phyloP scores from a whole-genome alignment of 2,329 filamentous ascomycete species.

The Bipolaris sorokiniana region DNA sequence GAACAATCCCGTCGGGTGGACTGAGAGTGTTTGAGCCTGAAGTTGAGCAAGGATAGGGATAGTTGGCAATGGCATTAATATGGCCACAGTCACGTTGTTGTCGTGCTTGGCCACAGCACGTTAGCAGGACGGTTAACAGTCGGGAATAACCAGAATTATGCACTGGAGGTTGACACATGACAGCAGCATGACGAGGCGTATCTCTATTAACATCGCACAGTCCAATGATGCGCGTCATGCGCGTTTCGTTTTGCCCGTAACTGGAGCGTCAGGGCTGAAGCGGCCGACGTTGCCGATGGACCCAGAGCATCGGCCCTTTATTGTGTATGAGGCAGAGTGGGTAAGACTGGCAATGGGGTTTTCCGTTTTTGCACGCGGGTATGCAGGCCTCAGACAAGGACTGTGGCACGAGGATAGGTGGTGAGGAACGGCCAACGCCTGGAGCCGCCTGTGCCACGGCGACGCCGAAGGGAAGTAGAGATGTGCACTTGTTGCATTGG shows the following conservation, averaged over 20 bases:
- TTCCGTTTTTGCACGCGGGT: constrained; percentile 13
- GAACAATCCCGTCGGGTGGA: background rate
- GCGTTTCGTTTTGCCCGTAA: constrained; percentile 24
- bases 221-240: constrained; percentile 13
- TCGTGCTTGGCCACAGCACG: background rate
- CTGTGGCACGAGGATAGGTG: constrained; percentile 30
- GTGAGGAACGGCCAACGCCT: constrained; percentile 7
- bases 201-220: background rate
- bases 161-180: background rate
- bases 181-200: constrained; percentile 4
- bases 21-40: background rate
- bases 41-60: background rate
- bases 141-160: background rate
- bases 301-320: constrained; percentile 3
- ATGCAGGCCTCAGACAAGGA: constrained; percentile 34
- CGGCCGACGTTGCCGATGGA: constrained; percentile 19
- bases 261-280: constrained; percentile 20
- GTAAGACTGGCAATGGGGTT: background rate
- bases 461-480: background rate
- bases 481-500: background rate
- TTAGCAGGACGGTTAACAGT: background rate
- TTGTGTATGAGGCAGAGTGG: constrained; percentile 12
- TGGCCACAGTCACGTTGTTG: background rate
- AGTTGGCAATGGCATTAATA: background rate
- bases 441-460: constrained; percentile 30